Percentiles rank a stretch among this genome's conserved stretches.
Evolutionary conservation across 345 rosid genomes (phyloP).

Genomic region (Dipteronia dyeriana): DNA sequence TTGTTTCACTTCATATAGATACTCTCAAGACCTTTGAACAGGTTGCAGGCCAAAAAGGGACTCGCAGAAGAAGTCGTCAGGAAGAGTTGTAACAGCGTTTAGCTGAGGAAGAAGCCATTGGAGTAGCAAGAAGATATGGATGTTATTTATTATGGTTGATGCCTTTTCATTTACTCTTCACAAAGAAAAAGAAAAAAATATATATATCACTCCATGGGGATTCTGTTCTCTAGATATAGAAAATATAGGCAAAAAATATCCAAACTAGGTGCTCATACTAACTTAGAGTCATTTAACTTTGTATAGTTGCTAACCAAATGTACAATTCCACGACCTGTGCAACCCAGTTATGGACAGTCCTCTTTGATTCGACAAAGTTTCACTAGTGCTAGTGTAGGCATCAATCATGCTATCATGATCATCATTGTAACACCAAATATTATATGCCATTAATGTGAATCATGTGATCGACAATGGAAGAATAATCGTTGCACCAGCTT

Average conservation of each 20-base stretch:
- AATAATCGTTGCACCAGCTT: not conserved
- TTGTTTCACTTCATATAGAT: not conserved
- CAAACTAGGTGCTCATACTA: not conserved
- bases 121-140: not conserved
- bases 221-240: not conserved
- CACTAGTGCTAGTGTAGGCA: not conserved
- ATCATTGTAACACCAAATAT: not conserved
- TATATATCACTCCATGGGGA: not conserved
- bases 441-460: not conserved
- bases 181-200: not conserved
- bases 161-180: not conserved
- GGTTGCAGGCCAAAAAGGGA: conserved; percentile 26
- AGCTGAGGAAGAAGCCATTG: not conserved
- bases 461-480: not conserved
- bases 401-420: not conserved
- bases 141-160: not conserved
- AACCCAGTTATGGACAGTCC: not conserved
- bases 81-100: conserved; percentile 17
- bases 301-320: not conserved
- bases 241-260: not conserved
- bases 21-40: conserved; percentile 18
- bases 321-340: not conserved
- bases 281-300: not conserved
- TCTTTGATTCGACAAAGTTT: not conserved
- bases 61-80: conserved; percentile 11